Conservation (phyloP, 495 filamentous ascomycete species). For the Daldinia grandis region DNA sequence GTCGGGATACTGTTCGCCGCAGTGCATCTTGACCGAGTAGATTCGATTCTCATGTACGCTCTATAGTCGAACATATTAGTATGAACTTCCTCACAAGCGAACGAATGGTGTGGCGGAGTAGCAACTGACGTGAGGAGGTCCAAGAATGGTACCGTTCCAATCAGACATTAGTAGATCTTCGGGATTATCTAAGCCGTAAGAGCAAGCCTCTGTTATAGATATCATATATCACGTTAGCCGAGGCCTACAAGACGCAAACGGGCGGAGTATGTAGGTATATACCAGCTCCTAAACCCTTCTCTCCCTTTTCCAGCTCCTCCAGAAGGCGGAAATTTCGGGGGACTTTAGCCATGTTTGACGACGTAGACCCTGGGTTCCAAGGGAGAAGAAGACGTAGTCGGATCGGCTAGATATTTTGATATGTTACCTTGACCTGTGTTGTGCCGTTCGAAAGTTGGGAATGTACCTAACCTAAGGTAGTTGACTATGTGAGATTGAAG, state of each 20-base stretch:
- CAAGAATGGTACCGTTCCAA: constrained; percentile 98
- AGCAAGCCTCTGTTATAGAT: constrained; percentile 80
- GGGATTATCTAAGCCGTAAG: constrained; percentile 92
- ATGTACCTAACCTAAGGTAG: too few relatives aligned
- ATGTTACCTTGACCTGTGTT: not conserved
- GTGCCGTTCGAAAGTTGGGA: not conserved
- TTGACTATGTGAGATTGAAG: not conserved
- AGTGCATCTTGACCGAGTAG: constrained; percentile 97
- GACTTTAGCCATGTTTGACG: constrained; percentile 69
- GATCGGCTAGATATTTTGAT: too few relatives aligned
- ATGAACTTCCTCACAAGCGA: not conserved
- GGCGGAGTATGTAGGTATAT: constrained; percentile 64
- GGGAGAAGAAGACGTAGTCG: not conserved
- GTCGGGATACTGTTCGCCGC: constrained; percentile 88
- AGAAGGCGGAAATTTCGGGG: constrained; percentile 95
- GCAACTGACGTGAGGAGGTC: constrained; percentile 86
- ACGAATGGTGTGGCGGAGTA: not conserved
- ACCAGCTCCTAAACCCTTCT: constrained; percentile 97
- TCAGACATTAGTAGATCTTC: constrained; percentile 97
- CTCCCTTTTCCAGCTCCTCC: constrained; percentile 98
- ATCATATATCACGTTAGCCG: constrained; percentile 5
- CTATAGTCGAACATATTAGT: constrained; percentile 55
- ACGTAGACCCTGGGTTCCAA: not conserved
- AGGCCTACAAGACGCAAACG: not conserved
- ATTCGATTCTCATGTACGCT: constrained; percentile 97